Conservation (phyloP, 2,329 filamentous ascomycete genomes). For the Verticillium nubilum region DNA sequence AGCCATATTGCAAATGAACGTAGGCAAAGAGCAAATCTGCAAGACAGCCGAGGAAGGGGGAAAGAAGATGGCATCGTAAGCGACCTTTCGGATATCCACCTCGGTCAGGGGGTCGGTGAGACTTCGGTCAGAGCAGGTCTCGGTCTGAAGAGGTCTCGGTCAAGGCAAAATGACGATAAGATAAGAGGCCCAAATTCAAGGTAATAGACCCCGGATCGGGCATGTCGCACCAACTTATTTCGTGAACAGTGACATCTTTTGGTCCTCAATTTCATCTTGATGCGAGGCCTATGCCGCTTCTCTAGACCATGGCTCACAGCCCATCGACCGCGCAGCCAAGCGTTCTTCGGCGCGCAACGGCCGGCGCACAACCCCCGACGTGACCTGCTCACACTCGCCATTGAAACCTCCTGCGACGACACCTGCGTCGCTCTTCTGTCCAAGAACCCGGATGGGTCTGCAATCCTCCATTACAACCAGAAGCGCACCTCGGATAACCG, state of each 20-base stretch:
- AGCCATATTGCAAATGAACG: no score
- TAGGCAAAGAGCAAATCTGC: no score
- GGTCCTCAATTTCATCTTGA: neutral
- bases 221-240: no score
- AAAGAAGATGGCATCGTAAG: no score
- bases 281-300: neutral
- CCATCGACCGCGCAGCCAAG: neutral
- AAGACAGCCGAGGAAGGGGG: no score
- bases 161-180: neutral
- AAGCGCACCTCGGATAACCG: conserved; percentile 79
- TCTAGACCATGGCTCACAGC: neutral
- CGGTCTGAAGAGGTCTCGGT: no score
- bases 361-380: conserved; percentile 11
- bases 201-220: no score
- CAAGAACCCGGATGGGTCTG: conserved; percentile 34
- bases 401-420: conserved; percentile 88
- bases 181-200: conserved; percentile 11
- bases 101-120: no score
- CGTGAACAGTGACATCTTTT: no score
- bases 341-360: neutral
- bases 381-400: conserved; percentile 57
- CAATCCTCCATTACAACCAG: conserved; percentile 69
- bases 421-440: conserved; percentile 82
- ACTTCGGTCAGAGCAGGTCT: neutral
- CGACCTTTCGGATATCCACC: no score